A percentile compares a stretch with the other conserved stretches of the same genome.
Conservation (phyloP, 106 monocot species). For the Apostasia shenzhenica region DNA sequence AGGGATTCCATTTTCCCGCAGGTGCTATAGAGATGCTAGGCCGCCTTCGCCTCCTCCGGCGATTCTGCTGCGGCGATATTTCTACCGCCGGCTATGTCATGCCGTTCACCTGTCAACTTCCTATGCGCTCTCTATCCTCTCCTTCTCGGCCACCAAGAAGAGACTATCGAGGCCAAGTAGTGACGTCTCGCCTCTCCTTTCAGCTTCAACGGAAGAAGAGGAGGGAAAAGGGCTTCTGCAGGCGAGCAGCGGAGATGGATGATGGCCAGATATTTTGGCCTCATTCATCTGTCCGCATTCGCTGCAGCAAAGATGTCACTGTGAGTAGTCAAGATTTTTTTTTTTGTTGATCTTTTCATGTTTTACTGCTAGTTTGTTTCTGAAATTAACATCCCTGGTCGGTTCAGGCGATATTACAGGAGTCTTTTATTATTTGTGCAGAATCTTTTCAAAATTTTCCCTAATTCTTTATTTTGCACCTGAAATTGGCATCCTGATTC, state of each 20-base stretch:
- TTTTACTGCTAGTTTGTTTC: too few species aligned
- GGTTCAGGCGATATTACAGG: too few species aligned
- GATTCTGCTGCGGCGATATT: background rate
- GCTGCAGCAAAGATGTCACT: constrained; percentile 36
- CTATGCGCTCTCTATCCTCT: background rate
- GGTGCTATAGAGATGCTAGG: background rate
- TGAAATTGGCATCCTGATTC: too few species aligned
- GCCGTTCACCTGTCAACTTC: too few species aligned
- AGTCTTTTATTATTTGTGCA: too few species aligned
- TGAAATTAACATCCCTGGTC: too few species aligned
- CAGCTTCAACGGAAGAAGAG: background rate
- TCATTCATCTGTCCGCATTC: constrained; percentile 39
- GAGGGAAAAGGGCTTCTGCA: constrained; percentile 5
- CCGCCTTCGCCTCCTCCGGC: background rate
- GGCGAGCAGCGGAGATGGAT: background rate
- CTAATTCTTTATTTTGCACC: too few species aligned
- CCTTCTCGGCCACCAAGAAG: background rate
- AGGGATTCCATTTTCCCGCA: too few species aligned
- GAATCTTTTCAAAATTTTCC: too few species aligned
- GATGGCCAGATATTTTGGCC: constrained; percentile 2
- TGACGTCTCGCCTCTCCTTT: background rate
- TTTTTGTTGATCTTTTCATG: background rate
- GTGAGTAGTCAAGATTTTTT: constrained; percentile 21
- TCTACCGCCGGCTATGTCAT: background rate
- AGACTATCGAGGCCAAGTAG: background rate